These are phyloP conservation scores for Microbotryum silenes-acaulis DNA, from an alignment of 1,284 basidiomycete genomes.

Conservation along the genomic window DNA sequence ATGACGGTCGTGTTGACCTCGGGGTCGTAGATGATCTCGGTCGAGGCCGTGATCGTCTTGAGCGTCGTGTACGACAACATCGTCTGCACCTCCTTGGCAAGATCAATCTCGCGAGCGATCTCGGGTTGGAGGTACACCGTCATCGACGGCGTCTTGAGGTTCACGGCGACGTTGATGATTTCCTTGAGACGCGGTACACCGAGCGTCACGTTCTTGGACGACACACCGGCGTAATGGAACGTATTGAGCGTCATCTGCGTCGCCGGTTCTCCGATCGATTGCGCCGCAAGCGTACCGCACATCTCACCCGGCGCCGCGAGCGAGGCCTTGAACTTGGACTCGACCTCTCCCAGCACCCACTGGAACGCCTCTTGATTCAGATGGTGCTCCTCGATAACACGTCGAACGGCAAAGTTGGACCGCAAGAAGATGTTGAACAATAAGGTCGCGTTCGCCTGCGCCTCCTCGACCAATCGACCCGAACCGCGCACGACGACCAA, in stretches of 20 bases:
- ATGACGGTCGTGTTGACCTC: constrained; percentile 87
- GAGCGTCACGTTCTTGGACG: constrained; percentile 93
- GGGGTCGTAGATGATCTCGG: constrained; percentile 98
- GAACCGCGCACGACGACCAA: constrained; percentile 81
- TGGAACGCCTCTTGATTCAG: constrained; percentile 87
- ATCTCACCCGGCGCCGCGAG: constrained; percentile 92
- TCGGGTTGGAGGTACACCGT: constrained; percentile 78
- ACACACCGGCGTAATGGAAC: constrained; percentile 98
- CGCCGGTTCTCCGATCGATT: constrained; percentile 98
- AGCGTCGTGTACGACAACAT: constrained; percentile 91
- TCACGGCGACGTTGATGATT: constrained; percentile 97
- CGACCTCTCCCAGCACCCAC: constrained; percentile 94
- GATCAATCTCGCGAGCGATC: constrained; percentile 54
- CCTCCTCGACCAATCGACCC: constrained; percentile 62
- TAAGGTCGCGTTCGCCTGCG: constrained; percentile 81
- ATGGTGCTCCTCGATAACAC: constrained; percentile 77
- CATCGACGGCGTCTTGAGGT: constrained; percentile 96
- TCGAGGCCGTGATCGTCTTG: constrained; percentile 86
- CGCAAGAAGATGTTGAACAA: constrained; percentile 89
- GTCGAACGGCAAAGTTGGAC: constrained; percentile 73
- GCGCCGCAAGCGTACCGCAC: constrained; percentile 96
- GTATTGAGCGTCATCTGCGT: constrained; percentile 97
- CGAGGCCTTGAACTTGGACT: constrained; percentile 87
- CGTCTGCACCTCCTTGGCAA: constrained; percentile 82
- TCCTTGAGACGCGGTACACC: constrained; percentile 97